Evolutionary conservation across 805 yeast species (phyloP).

Genomic region (Schwanniomyces polymorphus): DNA sequence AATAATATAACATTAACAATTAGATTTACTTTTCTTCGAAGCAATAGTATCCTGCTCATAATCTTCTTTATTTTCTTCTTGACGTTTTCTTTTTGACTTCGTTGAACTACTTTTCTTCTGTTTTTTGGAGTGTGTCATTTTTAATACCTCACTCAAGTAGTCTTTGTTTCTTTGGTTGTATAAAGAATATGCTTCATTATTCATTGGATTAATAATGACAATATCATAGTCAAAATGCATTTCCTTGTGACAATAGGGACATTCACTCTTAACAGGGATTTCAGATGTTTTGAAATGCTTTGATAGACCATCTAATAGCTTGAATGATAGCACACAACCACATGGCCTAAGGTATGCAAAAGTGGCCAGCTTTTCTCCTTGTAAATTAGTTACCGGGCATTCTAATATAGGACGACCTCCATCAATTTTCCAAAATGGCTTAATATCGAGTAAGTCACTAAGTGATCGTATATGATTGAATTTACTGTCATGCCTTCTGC

Average conservation of each 20-base stretch:
- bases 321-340: slow-evolving; percentile 37
- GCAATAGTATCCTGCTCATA: neutral
- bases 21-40: neutral
- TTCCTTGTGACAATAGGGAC: slow-evolving; percentile 30
- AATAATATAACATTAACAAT: neutral
- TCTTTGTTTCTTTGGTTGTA: slow-evolving; percentile 13
- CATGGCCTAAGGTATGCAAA: slow-evolving; percentile 35
- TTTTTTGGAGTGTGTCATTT: slow-evolving; percentile 25
- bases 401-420: slow-evolving; percentile 13
- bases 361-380: slow-evolving; percentile 10
- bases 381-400: slow-evolving; percentile 33
- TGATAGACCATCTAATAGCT: slow-evolving; percentile 18
- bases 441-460: slow-evolving; percentile 25
- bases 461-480: slow-evolving; percentile 22
- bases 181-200: slow-evolving; percentile 5
- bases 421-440: slow-evolving; percentile 16
- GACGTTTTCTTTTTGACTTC: neutral
- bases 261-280: slow-evolving; percentile 13
- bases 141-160: slow-evolving; percentile 8
- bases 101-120: slow-evolving; percentile 8
- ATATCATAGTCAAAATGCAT: slow-evolving; percentile 27
- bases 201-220: slow-evolving; percentile 29
- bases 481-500: slow-evolving; percentile 7
- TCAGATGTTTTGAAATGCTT: slow-evolving; percentile 3
- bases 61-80: neutral